These are phyloP conservation scores for Candida awuae DNA, from an alignment of 805 yeast genomes.

Conservation along the genomic window DNA sequence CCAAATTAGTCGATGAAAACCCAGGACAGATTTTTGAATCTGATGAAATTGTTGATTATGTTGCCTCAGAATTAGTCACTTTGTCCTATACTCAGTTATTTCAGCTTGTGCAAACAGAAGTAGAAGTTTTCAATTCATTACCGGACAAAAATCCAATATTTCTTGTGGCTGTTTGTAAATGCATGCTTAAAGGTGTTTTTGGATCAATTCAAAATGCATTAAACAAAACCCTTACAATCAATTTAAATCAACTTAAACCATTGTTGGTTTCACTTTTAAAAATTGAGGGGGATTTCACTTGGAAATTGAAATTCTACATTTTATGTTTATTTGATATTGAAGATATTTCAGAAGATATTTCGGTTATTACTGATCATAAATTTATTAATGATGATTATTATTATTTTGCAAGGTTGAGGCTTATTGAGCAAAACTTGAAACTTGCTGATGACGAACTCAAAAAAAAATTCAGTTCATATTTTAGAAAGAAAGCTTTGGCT, in stretches of 20 bases:
- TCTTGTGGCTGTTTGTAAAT: conserved; percentile 30
- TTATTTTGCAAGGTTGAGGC: conserved; percentile 33
- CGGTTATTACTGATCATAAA: conserved; percentile 3
- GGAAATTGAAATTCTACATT: conserved; percentile 42
- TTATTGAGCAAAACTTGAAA: conserved; percentile 31
- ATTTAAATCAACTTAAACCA: conserved; percentile 13
- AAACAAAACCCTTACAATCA: conserved; percentile 16
- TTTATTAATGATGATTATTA: conserved; percentile 11
- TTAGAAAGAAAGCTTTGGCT: conserved; percentile 9
- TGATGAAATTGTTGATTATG: conserved; percentile 28
- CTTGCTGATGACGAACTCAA: conserved; percentile 12
- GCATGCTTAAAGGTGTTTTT: conserved; percentile 30
- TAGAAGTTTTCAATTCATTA: conserved; percentile 10
- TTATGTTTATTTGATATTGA: conserved; percentile 40
- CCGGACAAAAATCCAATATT: conserved; percentile 12
- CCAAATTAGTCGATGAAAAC: conserved; percentile 13
- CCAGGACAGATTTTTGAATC: conserved; percentile 10
- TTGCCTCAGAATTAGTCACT: conserved; percentile 34
- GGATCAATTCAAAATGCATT: conserved; percentile 26
- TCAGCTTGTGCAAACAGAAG: conserved; percentile 19
- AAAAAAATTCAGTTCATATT: conserved; percentile 22
- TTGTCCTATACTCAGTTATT: conserved; percentile 43
- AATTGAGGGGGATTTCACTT: conserved; percentile 18
- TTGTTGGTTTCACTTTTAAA: conserved; percentile 21
- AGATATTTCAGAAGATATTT: conserved; percentile 9